Evolutionary conservation across 2,329 filamentous ascomycete species (phyloP).

Genomic region (Zasmidium citrigriseum): DNA sequence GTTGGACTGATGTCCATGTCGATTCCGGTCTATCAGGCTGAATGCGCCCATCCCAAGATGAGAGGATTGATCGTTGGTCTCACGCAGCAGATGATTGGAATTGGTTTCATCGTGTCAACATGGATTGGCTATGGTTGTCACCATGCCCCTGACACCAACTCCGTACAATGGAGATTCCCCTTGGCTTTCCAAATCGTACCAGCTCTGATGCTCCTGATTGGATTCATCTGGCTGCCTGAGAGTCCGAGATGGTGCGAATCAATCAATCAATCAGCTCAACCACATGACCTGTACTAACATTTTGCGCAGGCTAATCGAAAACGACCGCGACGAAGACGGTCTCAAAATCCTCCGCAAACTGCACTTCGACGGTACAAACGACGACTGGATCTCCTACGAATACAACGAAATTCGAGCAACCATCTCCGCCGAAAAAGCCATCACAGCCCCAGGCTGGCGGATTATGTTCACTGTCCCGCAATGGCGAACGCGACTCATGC

Average conservation of each 20-base stretch:
- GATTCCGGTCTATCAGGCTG: conserved; percentile 65
- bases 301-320: conserved; percentile 26
- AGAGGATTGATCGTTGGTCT: conserved; percentile 60
- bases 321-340: conserved; percentile 24
- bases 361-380: conserved; percentile 55
- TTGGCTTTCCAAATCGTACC: conserved; percentile 50
- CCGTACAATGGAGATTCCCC: conserved; percentile 42
- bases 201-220: conserved; percentile 44
- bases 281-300: too few species aligned
- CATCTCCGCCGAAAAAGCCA: conserved; percentile 59
- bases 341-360: conserved; percentile 45
- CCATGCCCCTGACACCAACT: conserved; percentile 39
- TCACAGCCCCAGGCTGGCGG: conserved; percentile 55
- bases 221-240: conserved; percentile 39
- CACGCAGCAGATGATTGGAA: conserved; percentile 58
- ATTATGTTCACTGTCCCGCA: conserved; percentile 60
- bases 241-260: conserved; percentile 5
- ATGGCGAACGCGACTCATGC: conserved; percentile 63
- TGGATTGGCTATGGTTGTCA: conserved; percentile 53
- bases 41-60: conserved; percentile 59
- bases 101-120: conserved; percentile 59
- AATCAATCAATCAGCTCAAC: too few species aligned
- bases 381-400: conserved; percentile 61
- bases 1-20: conserved; percentile 61
- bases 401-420: conserved; percentile 63